Evolutionary conservation across 352 stramenopile species (phyloP).

Genomic region (Ophiocytium majus): DNA sequence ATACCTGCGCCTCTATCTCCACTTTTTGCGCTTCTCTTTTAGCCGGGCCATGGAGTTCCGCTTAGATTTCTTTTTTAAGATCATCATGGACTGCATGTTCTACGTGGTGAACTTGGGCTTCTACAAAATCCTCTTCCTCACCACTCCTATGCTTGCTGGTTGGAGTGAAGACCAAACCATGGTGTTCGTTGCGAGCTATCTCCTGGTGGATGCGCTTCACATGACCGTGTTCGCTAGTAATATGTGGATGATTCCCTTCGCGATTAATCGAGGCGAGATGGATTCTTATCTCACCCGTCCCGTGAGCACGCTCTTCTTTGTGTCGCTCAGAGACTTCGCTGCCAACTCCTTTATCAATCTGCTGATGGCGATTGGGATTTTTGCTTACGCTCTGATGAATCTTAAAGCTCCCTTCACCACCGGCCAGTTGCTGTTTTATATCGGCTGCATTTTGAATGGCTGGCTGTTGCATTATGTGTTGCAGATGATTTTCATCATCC

Average conservation of each 20-base stretch:
- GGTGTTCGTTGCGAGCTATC: not conserved
- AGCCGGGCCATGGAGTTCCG: not conserved
- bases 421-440: not conserved
- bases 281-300: conserved; percentile 10
- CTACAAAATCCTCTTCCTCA: not conserved
- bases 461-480: not conserved
- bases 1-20: conserved; percentile 5
- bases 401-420: not conserved
- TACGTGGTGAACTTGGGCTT: not conserved
- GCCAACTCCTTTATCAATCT: conserved; percentile 15
- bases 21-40: conserved; percentile 7
- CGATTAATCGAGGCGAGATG: not conserved
- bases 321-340: not conserved
- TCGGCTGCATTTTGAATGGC: not conserved
- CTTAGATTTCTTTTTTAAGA: not conserved
- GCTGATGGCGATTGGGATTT: not conserved
- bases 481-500: not conserved
- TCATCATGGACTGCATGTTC: conserved; percentile 13
- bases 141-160: not conserved
- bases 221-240: conserved; percentile 9
- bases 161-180: conserved; percentile 11
- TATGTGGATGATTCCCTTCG: not conserved
- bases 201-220: not conserved
- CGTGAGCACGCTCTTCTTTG: not conserved
- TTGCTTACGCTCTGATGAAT: not conserved